Evolutionary conservation across 2,329 filamentous ascomycete species (phyloP).

Genomic region (Pestalotiopsis sp.): DNA sequence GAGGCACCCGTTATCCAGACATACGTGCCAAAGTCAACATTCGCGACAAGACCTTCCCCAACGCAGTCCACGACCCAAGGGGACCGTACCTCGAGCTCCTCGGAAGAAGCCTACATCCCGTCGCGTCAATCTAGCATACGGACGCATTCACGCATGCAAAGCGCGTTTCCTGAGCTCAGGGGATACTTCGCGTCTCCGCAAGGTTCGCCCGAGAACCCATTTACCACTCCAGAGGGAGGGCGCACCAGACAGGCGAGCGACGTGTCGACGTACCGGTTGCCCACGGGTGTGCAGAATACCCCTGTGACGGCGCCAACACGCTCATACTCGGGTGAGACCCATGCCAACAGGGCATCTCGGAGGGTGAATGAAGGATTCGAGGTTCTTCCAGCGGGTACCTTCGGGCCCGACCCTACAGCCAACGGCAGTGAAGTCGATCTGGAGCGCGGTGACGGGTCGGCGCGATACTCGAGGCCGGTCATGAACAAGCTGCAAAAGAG

Average conservation of each 20-base stretch:
- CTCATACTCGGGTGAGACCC: constrained; percentile 28
- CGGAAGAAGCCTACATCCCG: constrained; percentile 13
- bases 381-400: constrained; percentile 31
- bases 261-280: not conserved
- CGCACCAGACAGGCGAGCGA: constrained; percentile 9
- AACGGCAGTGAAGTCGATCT: constrained; percentile 21
- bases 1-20: constrained; percentile 22
- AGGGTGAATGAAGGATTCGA: constrained; percentile 33
- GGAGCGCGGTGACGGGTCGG: constrained; percentile 20
- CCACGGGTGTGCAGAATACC: not conserved
- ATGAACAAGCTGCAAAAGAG: constrained; percentile 24
- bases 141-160: not conserved
- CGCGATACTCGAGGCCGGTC: constrained; percentile 6
- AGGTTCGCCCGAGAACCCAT: constrained; percentile 9
- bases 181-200: not conserved
- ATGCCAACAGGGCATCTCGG: constrained; percentile 26
- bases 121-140: constrained; percentile 1
- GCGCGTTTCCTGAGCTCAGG: constrained; percentile 1
- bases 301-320: constrained; percentile 21
- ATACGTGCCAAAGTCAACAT: constrained; percentile 30
- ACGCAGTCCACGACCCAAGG: not conserved
- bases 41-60: constrained; percentile 12
- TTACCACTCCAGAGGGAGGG: constrained; percentile 5
- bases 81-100: constrained; percentile 15
- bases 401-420: constrained; percentile 19